Evolutionary conservation across 345 rosid species (phyloP).

Genomic region (Clausena lansium): DNA sequence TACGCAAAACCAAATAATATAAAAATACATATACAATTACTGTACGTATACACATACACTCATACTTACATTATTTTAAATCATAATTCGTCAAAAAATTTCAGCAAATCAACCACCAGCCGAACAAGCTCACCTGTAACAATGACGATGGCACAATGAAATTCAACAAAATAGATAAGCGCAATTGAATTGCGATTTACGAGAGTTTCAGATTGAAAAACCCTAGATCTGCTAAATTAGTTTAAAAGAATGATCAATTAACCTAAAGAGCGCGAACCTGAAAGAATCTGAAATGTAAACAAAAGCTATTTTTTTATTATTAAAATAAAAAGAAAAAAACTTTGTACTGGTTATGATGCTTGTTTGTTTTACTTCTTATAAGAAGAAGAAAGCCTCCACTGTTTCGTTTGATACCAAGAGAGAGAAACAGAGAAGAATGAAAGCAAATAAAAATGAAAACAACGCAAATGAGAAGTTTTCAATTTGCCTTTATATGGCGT

Average conservation of each 20-base stretch:
- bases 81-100: background rate
- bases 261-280: background rate
- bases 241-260: no score
- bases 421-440: background rate
- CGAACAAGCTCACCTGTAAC: constrained; percentile 25
- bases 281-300: background rate
- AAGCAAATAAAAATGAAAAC: background rate
- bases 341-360: background rate
- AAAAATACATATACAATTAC: background rate
- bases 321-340: background rate
- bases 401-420: background rate
- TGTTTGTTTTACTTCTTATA: background rate
- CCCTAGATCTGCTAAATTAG: constrained; percentile 45
- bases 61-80: background rate
- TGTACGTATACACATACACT: background rate
- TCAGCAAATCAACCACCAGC: constrained; percentile 18
- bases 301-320: background rate
- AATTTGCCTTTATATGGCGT: background rate
- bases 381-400: no score
- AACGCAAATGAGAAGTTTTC: background rate
- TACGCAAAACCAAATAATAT: constrained; percentile 21
- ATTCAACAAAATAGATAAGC: background rate
- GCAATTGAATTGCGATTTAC: background rate
- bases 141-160: constrained; percentile 18
- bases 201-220: constrained; percentile 22